Evolutionary conservation across 805 yeast species (phyloP), one percentile per base, ranked within the genome.

Genomic region (Starmerella roubikii): DNA sequence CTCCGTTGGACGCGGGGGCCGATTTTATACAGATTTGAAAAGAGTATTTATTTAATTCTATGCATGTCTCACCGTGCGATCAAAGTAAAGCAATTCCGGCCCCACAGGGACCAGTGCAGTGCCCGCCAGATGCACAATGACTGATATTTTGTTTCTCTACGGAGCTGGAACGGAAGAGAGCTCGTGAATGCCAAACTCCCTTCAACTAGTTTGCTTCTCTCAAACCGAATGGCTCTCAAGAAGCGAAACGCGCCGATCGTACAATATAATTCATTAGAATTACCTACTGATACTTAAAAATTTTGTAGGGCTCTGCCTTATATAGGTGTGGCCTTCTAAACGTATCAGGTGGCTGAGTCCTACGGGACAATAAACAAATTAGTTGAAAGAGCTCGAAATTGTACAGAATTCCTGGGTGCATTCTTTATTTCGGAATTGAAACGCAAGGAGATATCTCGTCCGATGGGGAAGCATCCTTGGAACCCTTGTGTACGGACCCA

Each of bases 81-180:
- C 43, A 51, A 58, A 50, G 50, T 46, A 41, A 30, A 32, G 22
- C 34, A 29, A 40, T 23, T 33, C 44, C 38, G 36, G 34, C 40
- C 31, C 36, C 41, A 37, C 41, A 34, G 38, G 31, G 20, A 39
- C 27, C 18, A 31, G 34, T 37, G 24, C 4, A 24, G 22, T 18
- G 11, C 34, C 40, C 29, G 46, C 46, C 50, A 50, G 52, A 41
- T 38, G 56, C 61, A 42, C 50, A 45, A 35, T 22, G 48, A 38
- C 34, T 30, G 56, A 23, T 45, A 27, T 23, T 57, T n/a, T n/a
- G n/a, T n/a, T n/a, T n/a, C n/a, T n/a, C 61, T 50, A 45, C 54
- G 61, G 58, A 54, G 60, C 59, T 58, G 61, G 60, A 57, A 57
- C 61, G 61, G 61, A 57, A 46, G 54, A 48, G 45, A 47, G 39